Evolutionary conservation across 169 alveolate genomes (phyloP), one percentile per base, ranked within the genome.

Genomic region (Eimeria sp.): DNA sequence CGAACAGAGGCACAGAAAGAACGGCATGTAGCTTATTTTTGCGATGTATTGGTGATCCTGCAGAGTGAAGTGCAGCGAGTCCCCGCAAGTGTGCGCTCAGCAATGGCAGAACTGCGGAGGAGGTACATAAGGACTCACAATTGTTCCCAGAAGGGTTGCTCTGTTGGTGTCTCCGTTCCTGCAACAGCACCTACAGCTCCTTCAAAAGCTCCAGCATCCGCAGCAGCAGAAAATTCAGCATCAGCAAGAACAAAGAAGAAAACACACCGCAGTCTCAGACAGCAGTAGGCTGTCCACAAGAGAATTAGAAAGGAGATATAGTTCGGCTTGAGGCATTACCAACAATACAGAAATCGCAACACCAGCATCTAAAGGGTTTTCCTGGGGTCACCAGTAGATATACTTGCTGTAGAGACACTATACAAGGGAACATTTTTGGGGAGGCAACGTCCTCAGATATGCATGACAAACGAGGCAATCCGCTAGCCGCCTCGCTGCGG

Each of bases 241-340:
- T 80, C 80, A 61, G 61, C 92, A 86, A 47, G 58, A 86, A 40
- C 92, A 58, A 86, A 40, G 27, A 82, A 51, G 70, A 75, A 49
- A 40, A 82, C 67, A 58, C 92, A 86, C 43, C 92, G 92, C 92
- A 86, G 30, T 61, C 43, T 51, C 43, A 86, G 92, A 61, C 92
- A 61, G 92, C 92, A 58, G 92, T 86, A 86, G 92, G 92, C 92
- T 86, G 92, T 61, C 92, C 92, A 86, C 92, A 57, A 76, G 87
- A 49, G 61, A 20, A 30, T n/a, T 14, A 30, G 20, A 18, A 22
- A n/a, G 87, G 65, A 75, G 30, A 45, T n/a, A 25, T 40, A 67
- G 22, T 7, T 45, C 43, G 47, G 25, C 76, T 27, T 43, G 84
- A 34, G 40, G 54, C 84, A 76, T 9, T 47, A 47, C 65, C 87